These are phyloP conservation scores for Yarrowia osloensis DNA, from an alignment of 805 yeast genomes.

Conservation along the genomic window DNA sequence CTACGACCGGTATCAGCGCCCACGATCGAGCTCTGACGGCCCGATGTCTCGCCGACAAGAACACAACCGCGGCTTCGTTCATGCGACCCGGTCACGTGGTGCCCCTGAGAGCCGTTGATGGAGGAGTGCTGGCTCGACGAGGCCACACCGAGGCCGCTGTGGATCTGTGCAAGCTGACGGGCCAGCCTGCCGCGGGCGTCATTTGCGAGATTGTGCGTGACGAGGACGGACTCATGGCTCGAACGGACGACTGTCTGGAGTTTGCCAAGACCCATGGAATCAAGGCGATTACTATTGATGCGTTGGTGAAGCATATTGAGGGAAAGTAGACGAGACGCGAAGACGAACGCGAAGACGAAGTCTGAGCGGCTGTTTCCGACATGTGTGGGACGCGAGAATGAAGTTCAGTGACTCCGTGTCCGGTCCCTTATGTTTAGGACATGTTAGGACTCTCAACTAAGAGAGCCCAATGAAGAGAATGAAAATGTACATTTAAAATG, in stretches of 20 bases:
- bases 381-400: no score
- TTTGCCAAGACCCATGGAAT: constrained; percentile 65
- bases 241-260: constrained; percentile 78
- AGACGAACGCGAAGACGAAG: not conserved
- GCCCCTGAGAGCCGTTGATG: constrained; percentile 88
- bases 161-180: constrained; percentile 75
- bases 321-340: not conserved
- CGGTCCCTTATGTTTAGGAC: no score
- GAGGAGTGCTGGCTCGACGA: constrained; percentile 74
- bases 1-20: constrained; percentile 97
- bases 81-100: constrained; percentile 92
- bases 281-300: constrained; percentile 77
- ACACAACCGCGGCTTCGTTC: constrained; percentile 62
- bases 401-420: no score
- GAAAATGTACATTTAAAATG: constrained; percentile 1
- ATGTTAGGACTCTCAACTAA: no score
- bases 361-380: no score
- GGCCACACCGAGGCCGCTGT: constrained; percentile 99
- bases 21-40: constrained; percentile 89
- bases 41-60: constrained; percentile 62
- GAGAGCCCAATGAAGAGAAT: no score
- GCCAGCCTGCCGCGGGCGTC: constrained; percentile 81
- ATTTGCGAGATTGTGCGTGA: constrained; percentile 94
- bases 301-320: constrained; percentile 57
- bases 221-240: constrained; percentile 93